Base-by-base conservation (phyloP, 306 rosid species). In the Luffa acutangula region DNA sequence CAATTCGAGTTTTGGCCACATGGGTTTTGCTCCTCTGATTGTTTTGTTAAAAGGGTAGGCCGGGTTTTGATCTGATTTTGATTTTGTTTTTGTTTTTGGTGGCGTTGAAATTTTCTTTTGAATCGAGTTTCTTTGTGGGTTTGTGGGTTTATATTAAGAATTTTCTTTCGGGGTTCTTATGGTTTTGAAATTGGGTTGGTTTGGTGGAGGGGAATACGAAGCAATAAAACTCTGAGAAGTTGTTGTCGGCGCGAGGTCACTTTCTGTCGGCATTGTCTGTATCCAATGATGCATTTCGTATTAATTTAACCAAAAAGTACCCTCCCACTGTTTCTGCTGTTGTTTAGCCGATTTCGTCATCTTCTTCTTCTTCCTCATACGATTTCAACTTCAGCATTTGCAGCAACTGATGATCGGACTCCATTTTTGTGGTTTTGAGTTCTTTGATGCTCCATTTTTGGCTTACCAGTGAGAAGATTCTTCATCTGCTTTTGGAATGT, bases 221-320 rank as follows among this genome's bases (percentile, higher is more conserved):
- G 85, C 53, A 80, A 76, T 82, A 56, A 86, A 81, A 84, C 79
- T 83, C 78, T 31, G 81, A 77, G 75, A 79, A 85, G 62, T 74
- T 81, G 81, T 83, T 93, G 93, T 93, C 94, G 93, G 96, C 93
- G 93, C 89, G 70, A 85, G 89, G 94, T 91, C 93, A 86, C 93
- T 91, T 91, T 93, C 97, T 91, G 96, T 90, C 89, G 91, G 91
- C 89, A 87, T 89, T 88, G 88, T 86, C 83, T 85, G 88, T 87
- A 81, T 82, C 89, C 89, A 85, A 82, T 90, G 83, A 89, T 82
- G 85, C 78, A 66, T 78, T 79, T 83, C 48, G 81, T 81, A 42
- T 84, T 82, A 80, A 59, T 84, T 72, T 81, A 85, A 80, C 83
- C 76, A 51, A 84, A 86, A 85, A 85, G 81, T 72, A 81, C 86